Percentiles rank a stretch among this genome's conserved stretches.
Evolutionary conservation across 129 eudicot genomes (phyloP).

Genomic region (Artemisia tridentata): DNA sequence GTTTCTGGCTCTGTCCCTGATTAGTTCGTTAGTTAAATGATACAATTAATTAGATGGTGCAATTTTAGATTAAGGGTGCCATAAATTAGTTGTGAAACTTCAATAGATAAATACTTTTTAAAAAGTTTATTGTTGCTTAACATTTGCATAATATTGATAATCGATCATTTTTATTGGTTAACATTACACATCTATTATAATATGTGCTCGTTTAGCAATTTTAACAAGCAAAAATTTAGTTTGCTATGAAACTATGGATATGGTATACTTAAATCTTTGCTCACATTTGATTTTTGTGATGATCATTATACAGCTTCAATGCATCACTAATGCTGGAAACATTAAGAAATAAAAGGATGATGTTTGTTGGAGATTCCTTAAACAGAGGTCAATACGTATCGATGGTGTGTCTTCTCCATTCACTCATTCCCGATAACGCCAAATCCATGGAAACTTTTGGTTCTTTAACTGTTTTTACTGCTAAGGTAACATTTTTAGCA

Average conservation of each 20-base stretch:
- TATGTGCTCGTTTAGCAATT: not conserved
- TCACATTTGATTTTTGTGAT: not conserved
- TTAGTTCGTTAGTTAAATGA: no score
- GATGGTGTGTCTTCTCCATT: constrained; percentile 85
- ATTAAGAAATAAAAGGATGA: constrained; percentile 82
- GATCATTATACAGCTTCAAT: constrained; percentile 57
- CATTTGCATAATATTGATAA: no score
- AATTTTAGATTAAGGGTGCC: not conserved
- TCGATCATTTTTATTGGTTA: no score
- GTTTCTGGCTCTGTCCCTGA: no score
- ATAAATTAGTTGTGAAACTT: not conserved
- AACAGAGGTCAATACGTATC: constrained; percentile 89
- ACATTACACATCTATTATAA: no score
- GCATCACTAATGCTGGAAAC: constrained; percentile 81
- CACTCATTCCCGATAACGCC: constrained; percentile 58
- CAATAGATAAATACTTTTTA: not conserved
- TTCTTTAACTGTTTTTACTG: constrained; percentile 64
- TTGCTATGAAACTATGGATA: not conserved
- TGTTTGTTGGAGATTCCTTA: constrained; percentile 90
- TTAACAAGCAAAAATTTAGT: not conserved
- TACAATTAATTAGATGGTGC: not conserved
- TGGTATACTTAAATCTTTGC: not conserved
- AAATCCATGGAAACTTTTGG: constrained; percentile 78
- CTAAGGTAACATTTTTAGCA: constrained; percentile 45
- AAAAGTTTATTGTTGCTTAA: not conserved